Evolutionary conservation across 148 eudicot species (phyloP).

Genomic region (Fagopyrum homotropicum): DNA sequence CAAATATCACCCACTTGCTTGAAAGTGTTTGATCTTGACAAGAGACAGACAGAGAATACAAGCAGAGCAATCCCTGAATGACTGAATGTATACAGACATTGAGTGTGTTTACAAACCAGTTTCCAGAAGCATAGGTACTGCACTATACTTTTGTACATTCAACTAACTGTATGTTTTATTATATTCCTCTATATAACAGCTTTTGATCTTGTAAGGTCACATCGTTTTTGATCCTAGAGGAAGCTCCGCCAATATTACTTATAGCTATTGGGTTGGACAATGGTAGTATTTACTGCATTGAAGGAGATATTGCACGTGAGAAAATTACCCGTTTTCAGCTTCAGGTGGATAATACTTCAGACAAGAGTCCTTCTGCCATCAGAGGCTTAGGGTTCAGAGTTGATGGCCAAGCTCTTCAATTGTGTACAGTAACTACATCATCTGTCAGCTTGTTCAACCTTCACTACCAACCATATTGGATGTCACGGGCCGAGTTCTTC

Average conservation of each 20-base stretch:
- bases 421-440: slow-evolving; percentile 82
- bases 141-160: not conserved
- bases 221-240: slow-evolving; percentile 77
- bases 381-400: slow-evolving; percentile 83
- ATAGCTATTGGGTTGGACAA: slow-evolving; percentile 90
- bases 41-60: slow-evolving; percentile 71
- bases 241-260: slow-evolving; percentile 77
- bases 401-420: slow-evolving; percentile 78
- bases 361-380: slow-evolving; percentile 45
- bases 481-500: slow-evolving; percentile 66
- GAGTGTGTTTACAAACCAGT: slow-evolving; percentile 87
- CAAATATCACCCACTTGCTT: slow-evolving; percentile 65
- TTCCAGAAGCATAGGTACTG: slow-evolving; percentile 81
- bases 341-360: slow-evolving; percentile 56
- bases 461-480: slow-evolving; percentile 78
- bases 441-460: slow-evolving; percentile 81
- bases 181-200: not conserved
- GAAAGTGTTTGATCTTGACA: slow-evolving; percentile 91
- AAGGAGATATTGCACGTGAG: slow-evolving; percentile 97
- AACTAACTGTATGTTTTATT: not conserved
- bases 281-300: slow-evolving; percentile 89
- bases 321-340: slow-evolving; percentile 85
- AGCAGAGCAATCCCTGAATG: slow-evolving; percentile 80
- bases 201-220: slow-evolving; percentile 56
- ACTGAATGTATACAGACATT: slow-evolving; percentile 88